A percentile compares a stretch with the other conserved stretches of the same genome.
Conservation (phyloP, 2,329 filamentous ascomycete species). For the Ophiostoma triangulosporum region DNA sequence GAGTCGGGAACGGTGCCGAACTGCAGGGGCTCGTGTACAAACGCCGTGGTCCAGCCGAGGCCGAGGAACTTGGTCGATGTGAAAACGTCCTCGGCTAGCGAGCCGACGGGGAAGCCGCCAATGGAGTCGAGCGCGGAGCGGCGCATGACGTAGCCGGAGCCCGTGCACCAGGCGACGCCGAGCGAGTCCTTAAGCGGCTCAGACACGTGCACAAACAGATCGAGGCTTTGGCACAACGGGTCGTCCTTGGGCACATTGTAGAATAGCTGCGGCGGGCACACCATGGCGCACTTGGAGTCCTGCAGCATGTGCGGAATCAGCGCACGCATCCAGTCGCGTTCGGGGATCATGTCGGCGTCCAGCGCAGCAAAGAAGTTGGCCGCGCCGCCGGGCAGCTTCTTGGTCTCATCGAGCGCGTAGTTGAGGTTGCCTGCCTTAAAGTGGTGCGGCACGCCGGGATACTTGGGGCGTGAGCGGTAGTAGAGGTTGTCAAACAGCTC, state of each 20-base stretch:
- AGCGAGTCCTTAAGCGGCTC: constrained; percentile 36
- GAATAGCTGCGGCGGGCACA: constrained; percentile 48
- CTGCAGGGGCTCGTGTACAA: constrained; percentile 45
- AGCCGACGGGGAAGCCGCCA: constrained; percentile 46
- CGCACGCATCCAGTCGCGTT: constrained; percentile 46
- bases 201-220: constrained; percentile 43
- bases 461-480: constrained; percentile 38
- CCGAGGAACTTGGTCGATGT: constrained; percentile 46
- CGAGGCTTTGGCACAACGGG: constrained; percentile 42
- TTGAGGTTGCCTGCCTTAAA: constrained; percentile 55
- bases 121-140: constrained; percentile 45
- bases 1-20: constrained; percentile 47
- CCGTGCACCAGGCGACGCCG: constrained; percentile 46
- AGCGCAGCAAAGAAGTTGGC: constrained; percentile 36
- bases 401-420: constrained; percentile 38
- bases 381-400: constrained; percentile 37
- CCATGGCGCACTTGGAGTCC: constrained; percentile 42
- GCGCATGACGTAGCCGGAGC: constrained; percentile 47
- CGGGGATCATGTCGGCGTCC: constrained; percentile 51
- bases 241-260: constrained; percentile 48
- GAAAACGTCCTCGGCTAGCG: constrained; percentile 46
- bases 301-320: constrained; percentile 43
- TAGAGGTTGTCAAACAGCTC: constrained; percentile 33
- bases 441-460: constrained; percentile 35
- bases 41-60: constrained; percentile 48